Evolutionary conservation across 495 filamentous ascomycete species (phyloP), one percentile per base, ranked within the genome.

Genomic region (Sporormia fimetaria): DNA sequence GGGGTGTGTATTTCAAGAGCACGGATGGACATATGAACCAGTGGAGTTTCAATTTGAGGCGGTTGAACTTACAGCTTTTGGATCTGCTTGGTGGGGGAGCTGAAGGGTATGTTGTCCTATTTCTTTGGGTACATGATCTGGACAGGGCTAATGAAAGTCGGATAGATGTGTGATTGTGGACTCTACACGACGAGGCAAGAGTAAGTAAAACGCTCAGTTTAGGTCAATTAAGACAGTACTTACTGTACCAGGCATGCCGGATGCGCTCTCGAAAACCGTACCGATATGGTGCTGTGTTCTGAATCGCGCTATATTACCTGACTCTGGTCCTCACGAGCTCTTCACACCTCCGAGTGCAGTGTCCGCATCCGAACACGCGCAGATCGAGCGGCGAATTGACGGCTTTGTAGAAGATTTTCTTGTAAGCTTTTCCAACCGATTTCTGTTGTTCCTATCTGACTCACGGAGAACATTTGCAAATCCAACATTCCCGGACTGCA

Each of bases 1-100:
- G 71, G 11, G 82, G 81, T 35, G 83, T 74, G 5, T 96, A 96
- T 63, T 98, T 95, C 63, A 98, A 98, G 68, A 92, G 84, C 63
- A 98, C 90, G 20, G 90, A 98, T 63, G 90, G 90, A 2, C 90
- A 98, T 64, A 72, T 70, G 0, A 82, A 83, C 14, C 71, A 90
- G 59, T 96, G 88, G 87, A 71, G 74, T 30, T 94, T 95, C 56
- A 92, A 78, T 62, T 69, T 73, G 21, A 69, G 88, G 54, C 70
- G 90, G 40, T 64, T 96, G 52, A 96, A 96, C 54, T 53, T 93
- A 50, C 78, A 87, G 49, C 50, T 98, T 28, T 57, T 98, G 58
- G 61, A 69, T 49, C 43, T n/a, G n/a, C n/a, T 77, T 44, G 71
- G 76, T 51, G 75, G 61, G 33, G 60, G 48, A 32, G 46, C 73